These are phyloP conservation scores for Blepharisma stoltei DNA, from an alignment of 73 alveolate species.

Conservation along the genomic window DNA sequence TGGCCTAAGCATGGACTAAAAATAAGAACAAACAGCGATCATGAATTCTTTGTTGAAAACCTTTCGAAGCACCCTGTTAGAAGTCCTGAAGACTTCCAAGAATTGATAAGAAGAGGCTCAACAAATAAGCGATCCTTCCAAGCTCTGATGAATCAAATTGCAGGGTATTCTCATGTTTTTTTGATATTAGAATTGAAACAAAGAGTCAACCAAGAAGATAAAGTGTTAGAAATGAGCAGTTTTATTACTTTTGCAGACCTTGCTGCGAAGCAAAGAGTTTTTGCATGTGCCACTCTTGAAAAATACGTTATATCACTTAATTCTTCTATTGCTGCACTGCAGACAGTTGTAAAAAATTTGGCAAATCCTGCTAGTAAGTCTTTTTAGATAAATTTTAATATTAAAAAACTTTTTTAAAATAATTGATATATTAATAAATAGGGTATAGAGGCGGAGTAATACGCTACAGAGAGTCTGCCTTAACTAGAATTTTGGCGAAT, in stretches of 20 bases:
- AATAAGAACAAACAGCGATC: conserved; percentile 79
- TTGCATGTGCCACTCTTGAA: conserved; percentile 79
- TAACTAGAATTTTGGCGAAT: conserved; percentile 88
- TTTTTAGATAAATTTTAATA: too few relatives aligned
- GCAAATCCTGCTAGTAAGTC: conserved; percentile 80
- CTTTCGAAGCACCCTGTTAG: conserved; percentile 86
- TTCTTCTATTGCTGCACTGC: conserved; percentile 79
- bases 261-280: conserved; percentile 96
- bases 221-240: conserved; percentile 43
- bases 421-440: too few relatives aligned
- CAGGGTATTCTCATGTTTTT: conserved; percentile 81
- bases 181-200: conserved; percentile 66
- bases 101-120: conserved; percentile 88
- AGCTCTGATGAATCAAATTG: conserved; percentile 87
- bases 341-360: conserved; percentile 68
- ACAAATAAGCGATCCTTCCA: conserved; percentile 82
- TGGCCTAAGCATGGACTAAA: conserved; percentile 90
- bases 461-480: conserved; percentile 92
- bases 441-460: conserved; percentile 67
- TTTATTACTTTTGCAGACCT: conserved; percentile 93
- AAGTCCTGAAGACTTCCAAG: conserved; percentile 79
- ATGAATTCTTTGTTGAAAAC: conserved; percentile 91
- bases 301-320: conserved; percentile 84
- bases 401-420: too few relatives aligned
- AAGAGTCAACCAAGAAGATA: conserved; percentile 5